Percentiles rank a stretch among this genome's conserved stretches.
These are phyloP conservation scores for Penicillium atrosanguineum DNA, from an alignment of 495 filamentous ascomycete genomes.

Conservation along the genomic window DNA sequence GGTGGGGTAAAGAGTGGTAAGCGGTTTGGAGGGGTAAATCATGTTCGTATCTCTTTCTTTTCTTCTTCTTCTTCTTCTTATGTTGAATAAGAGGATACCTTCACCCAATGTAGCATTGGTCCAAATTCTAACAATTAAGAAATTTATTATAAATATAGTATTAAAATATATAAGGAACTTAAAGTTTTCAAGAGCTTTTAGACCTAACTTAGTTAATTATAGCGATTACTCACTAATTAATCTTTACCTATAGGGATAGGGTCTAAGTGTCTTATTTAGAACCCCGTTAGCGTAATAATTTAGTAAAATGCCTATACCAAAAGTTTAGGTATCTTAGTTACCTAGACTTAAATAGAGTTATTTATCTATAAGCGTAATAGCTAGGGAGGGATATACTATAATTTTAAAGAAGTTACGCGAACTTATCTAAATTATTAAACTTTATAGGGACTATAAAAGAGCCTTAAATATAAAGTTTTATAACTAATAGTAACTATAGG, in stretches of 20 bases:
- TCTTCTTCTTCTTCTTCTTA: too few species aligned
- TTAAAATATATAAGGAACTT: not conserved
- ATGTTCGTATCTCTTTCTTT: too few species aligned
- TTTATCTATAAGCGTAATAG: not conserved
- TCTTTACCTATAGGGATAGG: constrained; percentile 1
- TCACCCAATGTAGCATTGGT: too few species aligned
- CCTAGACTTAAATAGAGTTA: not conserved
- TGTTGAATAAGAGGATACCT: too few species aligned
- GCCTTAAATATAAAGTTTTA: not conserved
- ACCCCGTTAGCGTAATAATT: not conserved
- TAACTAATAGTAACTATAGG: too few species aligned
- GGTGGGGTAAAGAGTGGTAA: too few species aligned
- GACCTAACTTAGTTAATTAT: not conserved
- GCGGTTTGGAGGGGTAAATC: too few species aligned
- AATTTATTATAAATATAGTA: not conserved
- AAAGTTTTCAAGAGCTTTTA: not conserved
- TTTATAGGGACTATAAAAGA: not conserved
- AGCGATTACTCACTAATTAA: not conserved
- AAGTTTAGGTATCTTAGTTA: constrained; percentile 2
- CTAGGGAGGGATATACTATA: not conserved
- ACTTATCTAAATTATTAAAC: constrained; percentile 1
- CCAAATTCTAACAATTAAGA: too few species aligned
- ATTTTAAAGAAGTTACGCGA: not conserved
- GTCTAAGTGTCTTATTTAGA: not conserved
- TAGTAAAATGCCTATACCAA: not conserved